These are phyloP conservation scores for Gloeopeniophorella convolvens DNA, from an alignment of 768 basidiomycete species.

Conservation along the genomic window DNA sequence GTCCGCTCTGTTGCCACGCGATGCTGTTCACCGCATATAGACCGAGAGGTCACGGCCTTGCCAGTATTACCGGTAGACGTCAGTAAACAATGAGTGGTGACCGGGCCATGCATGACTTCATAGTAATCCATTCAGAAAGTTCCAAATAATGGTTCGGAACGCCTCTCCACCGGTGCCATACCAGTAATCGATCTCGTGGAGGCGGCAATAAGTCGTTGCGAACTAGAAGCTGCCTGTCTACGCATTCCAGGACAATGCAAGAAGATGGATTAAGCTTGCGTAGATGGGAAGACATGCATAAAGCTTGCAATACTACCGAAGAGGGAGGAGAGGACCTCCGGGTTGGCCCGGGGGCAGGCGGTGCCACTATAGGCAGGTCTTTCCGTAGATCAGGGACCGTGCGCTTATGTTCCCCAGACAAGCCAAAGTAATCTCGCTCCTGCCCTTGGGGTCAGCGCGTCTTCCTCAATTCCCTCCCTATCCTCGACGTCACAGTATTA, in stretches of 20 bases:
- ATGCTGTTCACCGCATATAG: neutral
- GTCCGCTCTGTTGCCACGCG: neutral
- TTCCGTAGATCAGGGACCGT: conserved; percentile 2
- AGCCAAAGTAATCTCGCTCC: neutral
- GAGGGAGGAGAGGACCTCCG: neutral
- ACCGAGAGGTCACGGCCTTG: neutral
- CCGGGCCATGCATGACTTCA: neutral
- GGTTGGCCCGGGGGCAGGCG: neutral
- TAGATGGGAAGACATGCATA: neutral
- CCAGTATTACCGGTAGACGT: neutral
- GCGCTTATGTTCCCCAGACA: neutral
- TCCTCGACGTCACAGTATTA: neutral
- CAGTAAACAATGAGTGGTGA: neutral
- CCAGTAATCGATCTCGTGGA: no score
- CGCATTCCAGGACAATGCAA: no score
- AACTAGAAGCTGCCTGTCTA: no score
- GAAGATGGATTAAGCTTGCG: neutral
- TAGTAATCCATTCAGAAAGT: neutral
- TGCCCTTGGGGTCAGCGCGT: no score
- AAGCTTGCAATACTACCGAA: neutral
- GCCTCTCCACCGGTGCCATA: no score
- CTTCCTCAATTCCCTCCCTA: neutral
- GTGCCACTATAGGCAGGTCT: neutral
- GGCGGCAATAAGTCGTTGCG: neutral
- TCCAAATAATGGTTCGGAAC: no score